A percentile compares a stretch with the other conserved stretches of the same genome.
These are phyloP conservation scores for Pseudognaphalium luteoalbum DNA, from an alignment of 129 eudicot species.

Conservation along the genomic window DNA sequence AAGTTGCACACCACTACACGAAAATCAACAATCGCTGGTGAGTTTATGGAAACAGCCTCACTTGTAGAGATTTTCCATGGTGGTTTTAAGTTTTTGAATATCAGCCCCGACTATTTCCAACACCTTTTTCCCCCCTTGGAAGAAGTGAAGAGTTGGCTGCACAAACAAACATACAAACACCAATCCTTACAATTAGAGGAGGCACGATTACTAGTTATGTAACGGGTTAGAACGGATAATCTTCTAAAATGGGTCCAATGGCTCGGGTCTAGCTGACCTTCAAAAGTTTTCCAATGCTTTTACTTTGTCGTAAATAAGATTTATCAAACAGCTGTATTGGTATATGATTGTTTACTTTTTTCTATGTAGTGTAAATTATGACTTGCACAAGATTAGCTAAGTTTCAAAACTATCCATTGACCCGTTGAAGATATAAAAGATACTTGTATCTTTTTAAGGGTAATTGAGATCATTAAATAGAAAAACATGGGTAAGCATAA, in stretches of 20 bases:
- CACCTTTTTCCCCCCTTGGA: conserved; percentile 70
- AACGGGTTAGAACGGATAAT: not conserved
- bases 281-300: not conserved
- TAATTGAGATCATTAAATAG: conserved; percentile 1
- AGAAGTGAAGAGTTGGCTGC: conserved; percentile 88
- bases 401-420: no score
- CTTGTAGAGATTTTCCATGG: conserved; percentile 71
- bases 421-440: not conserved
- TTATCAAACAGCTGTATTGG: no score
- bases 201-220: not conserved
- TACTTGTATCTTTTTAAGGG: not conserved
- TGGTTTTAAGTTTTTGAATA: conserved; percentile 52
- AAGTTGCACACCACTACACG: not conserved
- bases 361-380: not conserved
- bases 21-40: not conserved
- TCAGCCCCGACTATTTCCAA: conserved; percentile 79
- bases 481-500: not conserved
- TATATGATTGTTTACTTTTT: no score
- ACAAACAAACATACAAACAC: conserved; percentile 24
- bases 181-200: not conserved
- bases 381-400: no score
- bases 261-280: not conserved
- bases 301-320: no score
- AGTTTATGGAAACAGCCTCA: conserved; percentile 17
- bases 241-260: not conserved